phyloP scores from a whole-genome alignment of 371 early-diverging fungal species.

The Rhizopus arrhizus region DNA sequence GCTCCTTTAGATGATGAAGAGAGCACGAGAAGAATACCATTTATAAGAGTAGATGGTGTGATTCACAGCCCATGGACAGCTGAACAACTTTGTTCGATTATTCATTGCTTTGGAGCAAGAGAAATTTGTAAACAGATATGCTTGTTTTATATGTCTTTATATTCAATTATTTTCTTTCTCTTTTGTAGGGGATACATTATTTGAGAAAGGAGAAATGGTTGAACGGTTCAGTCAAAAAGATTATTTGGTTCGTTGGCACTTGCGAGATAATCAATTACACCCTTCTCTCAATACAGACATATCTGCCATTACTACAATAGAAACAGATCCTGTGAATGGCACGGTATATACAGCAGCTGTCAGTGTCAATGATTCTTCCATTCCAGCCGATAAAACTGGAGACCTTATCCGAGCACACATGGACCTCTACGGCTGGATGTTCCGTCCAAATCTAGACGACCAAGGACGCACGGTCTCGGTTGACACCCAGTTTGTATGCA shows the following conservation, averaged over 20 bases:
- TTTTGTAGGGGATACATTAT: conserved; percentile 55
- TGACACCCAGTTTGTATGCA: conserved; percentile 56
- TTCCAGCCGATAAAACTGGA: conserved; percentile 47
- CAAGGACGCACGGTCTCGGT: conserved; percentile 49
- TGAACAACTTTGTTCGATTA: conserved; percentile 54
- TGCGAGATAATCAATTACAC: conserved; percentile 20
- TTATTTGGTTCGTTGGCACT: conserved; percentile 49
- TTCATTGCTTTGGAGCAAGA: conserved; percentile 48
- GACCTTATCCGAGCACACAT: conserved; percentile 52
- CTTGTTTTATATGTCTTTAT: neutral
- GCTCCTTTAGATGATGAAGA: conserved; percentile 6
- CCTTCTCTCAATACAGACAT: conserved; percentile 48
- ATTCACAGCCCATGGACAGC: conserved; percentile 60
- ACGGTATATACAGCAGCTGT: conserved; percentile 61
- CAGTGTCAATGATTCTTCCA: conserved; percentile 55
- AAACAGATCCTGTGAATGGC: conserved; percentile 56
- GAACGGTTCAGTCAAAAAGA: conserved; percentile 64
- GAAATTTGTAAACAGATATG: conserved; percentile 39
- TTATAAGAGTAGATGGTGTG: conserved; percentile 54
- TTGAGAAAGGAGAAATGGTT: conserved; percentile 50
- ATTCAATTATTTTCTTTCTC: neutral
- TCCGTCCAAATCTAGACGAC: conserved; percentile 46
- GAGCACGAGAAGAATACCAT: conserved; percentile 19
- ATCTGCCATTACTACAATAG: conserved; percentile 55
- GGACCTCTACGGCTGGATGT: conserved; percentile 64